Evolutionary conservation across 2,329 filamentous ascomycete genomes (phyloP).

Genomic region (Pseudocercospora crystallina): DNA sequence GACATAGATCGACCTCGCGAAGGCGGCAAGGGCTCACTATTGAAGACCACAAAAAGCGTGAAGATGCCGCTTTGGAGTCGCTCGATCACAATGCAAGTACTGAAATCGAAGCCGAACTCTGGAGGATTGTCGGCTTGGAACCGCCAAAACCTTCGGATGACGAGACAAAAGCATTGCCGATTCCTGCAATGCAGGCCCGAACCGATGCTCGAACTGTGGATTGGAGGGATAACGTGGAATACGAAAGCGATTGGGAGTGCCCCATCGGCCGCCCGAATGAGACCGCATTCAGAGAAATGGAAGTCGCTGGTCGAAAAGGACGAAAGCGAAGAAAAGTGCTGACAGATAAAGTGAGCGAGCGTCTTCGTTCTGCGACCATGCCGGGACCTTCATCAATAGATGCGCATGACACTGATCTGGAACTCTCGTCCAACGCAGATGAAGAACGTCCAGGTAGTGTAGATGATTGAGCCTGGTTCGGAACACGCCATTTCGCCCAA

Average conservation of each 20-base stretch:
- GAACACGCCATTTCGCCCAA: too few species aligned
- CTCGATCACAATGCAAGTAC: slow-evolving; percentile 48
- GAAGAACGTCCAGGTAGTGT: too few species aligned
- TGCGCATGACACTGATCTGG: too few species aligned
- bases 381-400: too few species aligned
- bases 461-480: too few species aligned
- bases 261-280: background rate
- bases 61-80: slow-evolving; percentile 48
- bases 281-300: background rate
- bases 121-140: slow-evolving; percentile 42
- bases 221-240: background rate
- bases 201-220: background rate
- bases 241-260: background rate
- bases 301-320: background rate
- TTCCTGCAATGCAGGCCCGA: background rate
- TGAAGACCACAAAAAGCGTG: slow-evolving; percentile 20
- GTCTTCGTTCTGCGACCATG: background rate
- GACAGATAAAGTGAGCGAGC: background rate
- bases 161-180: background rate
- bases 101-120: slow-evolving; percentile 48
- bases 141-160: slow-evolving; percentile 9
- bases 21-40: slow-evolving; percentile 21
- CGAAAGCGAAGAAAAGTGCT: slow-evolving; percentile 1
- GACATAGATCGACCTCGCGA: slow-evolving; percentile 4
- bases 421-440: too few species aligned